phyloP scores from a whole-genome alignment of 2,329 filamentous ascomycete genomes.

The Colletotrichum abscissum region DNA sequence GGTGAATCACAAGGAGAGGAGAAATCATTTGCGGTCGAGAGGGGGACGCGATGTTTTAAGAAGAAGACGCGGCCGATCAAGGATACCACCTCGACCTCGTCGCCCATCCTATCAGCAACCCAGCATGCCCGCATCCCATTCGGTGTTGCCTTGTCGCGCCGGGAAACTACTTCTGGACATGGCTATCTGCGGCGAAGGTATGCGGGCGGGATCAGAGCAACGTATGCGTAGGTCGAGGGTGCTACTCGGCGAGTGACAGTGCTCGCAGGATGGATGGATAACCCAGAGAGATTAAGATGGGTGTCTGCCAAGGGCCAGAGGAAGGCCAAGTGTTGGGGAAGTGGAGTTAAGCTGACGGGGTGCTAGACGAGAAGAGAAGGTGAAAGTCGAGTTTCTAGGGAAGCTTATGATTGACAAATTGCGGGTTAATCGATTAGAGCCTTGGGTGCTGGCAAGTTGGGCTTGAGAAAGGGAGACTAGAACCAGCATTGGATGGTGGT shows the following conservation, averaged over 20 bases:
- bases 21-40: constrained; percentile 5
- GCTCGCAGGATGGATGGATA: background rate
- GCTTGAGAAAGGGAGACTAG: background rate
- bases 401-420: constrained; percentile 3
- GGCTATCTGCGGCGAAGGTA: constrained; percentile 29
- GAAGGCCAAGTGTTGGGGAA: constrained; percentile 32
- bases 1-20: constrained; percentile 12
- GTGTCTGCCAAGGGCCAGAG: constrained; percentile 27
- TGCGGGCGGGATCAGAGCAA: background rate
- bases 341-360: constrained; percentile 33
- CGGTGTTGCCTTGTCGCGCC: constrained; percentile 6
- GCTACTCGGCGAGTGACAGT: constrained; percentile 17
- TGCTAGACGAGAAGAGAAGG: constrained; percentile 34
- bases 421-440: constrained; percentile 20
- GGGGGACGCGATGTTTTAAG: constrained; percentile 22
- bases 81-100: constrained; percentile 1
- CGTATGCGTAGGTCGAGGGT: background rate
- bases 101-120: background rate
- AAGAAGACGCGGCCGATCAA: background rate
- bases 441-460: background rate
- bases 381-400: constrained; percentile 14
- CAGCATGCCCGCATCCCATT: constrained; percentile 4
- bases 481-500: background rate
- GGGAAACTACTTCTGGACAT: constrained; percentile 16
- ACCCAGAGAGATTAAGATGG: constrained; percentile 8